Conservation (phyloP, 371 early-diverging fungal species). For the Mucor racemosus region DNA sequence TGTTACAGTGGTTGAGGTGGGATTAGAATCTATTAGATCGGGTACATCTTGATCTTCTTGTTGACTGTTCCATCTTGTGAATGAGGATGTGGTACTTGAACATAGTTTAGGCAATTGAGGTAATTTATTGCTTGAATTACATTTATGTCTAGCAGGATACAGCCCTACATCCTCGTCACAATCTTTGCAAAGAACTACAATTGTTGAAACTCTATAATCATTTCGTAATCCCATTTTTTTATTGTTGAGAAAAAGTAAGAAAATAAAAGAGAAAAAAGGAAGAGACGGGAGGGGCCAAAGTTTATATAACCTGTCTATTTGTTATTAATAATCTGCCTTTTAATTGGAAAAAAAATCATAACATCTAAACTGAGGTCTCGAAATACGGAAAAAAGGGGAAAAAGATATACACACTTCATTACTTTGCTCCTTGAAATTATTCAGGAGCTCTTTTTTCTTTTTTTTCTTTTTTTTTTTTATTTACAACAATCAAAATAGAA, state of each 20-base stretch:
- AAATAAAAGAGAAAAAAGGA: neutral
- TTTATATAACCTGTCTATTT: neutral
- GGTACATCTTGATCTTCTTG: slow-evolving; percentile 7
- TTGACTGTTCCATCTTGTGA: neutral
- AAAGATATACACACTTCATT: neutral
- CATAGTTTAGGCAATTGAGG: slow-evolving; percentile 19
- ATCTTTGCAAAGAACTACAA: slow-evolving; percentile 69
- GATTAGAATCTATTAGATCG: slow-evolving; percentile 7
- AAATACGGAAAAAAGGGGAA: neutral
- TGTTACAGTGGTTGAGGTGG: slow-evolving; percentile 3
- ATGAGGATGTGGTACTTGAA: slow-evolving; percentile 15
- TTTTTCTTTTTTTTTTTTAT: neutral
- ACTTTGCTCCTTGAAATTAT: neutral
- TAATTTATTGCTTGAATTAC: slow-evolving; percentile 25
- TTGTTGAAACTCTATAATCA: slow-evolving; percentile 69
- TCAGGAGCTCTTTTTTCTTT: neutral
- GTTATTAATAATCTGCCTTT: slow-evolving; percentile 1
- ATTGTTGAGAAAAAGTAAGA: neutral
- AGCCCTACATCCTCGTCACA: slow-evolving; percentile 71
- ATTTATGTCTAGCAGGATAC: slow-evolving; percentile 71
- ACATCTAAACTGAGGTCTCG: neutral
- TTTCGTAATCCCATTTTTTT: slow-evolving; percentile 14
- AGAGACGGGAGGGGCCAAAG: neutral
- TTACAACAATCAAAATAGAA: slow-evolving; percentile 3
- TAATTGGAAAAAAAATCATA: neutral